A percentile compares a stretch with the other conserved stretches of the same genome.
Evolutionary conservation across 495 filamentous ascomycete species (phyloP).

Genomic region (Aspergillus carlsbadensis): DNA sequence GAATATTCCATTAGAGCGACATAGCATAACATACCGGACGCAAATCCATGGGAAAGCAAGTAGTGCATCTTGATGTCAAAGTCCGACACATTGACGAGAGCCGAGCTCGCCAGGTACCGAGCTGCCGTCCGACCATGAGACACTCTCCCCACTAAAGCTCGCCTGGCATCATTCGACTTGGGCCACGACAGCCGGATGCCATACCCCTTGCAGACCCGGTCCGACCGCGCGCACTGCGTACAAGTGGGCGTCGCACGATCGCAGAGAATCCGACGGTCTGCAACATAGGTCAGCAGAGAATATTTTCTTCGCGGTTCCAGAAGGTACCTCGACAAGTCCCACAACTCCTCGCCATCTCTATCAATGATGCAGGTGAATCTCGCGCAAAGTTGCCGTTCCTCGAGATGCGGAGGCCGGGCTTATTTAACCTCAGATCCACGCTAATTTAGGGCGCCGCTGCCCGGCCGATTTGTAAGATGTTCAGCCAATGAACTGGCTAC

Average conservation of each 20-base stretch:
- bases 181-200: conserved; percentile 15
- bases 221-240: conserved; percentile 8
- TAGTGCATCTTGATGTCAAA: conserved; percentile 14
- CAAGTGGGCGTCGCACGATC: conserved; percentile 8
- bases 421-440: neutral
- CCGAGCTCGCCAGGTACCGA: neutral
- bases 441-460: neutral
- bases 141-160: neutral
- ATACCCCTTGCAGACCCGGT: conserved; percentile 12
- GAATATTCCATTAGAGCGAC: too few relatives aligned
- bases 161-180: conserved; percentile 6
- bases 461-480: too few relatives aligned
- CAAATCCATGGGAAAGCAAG: neutral
- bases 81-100: neutral
- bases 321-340: conserved; percentile 10
- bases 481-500: too few relatives aligned
- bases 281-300: too few relatives aligned
- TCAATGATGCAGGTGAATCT: neutral
- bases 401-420: neutral
- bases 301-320: too few relatives aligned
- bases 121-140: neutral
- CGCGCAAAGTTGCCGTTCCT: conserved; percentile 10
- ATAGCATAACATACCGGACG: neutral
- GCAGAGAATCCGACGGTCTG: conserved; percentile 13
- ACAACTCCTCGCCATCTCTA: conserved; percentile 1